These are phyloP conservation scores for Tylopilus rubrobrunneus DNA, from an alignment of 768 basidiomycete genomes.

Conservation along the genomic window DNA sequence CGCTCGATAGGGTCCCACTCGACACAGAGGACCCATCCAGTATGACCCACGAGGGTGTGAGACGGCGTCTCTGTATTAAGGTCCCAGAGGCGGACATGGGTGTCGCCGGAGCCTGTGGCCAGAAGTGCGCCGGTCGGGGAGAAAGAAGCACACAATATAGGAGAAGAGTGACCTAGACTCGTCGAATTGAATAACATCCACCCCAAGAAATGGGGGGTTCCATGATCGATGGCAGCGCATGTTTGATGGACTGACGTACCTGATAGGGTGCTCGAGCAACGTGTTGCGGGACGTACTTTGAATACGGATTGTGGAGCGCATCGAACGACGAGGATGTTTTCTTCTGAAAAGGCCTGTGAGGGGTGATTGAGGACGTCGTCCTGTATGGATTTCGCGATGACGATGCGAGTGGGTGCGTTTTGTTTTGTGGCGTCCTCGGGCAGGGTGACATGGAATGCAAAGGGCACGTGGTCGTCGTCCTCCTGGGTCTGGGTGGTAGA, in stretches of 20 bases:
- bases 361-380: constrained; percentile 74
- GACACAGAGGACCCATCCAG: constrained; percentile 94
- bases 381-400: constrained; percentile 81
- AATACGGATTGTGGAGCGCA: constrained; percentile 97
- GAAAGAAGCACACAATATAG: constrained; percentile 93
- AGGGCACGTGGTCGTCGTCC: constrained; percentile 88
- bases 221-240: constrained; percentile 3
- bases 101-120: constrained; percentile 95
- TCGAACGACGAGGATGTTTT: constrained; percentile 83
- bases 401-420: constrained; percentile 66
- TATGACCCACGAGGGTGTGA: constrained; percentile 81
- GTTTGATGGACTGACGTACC: constrained; percentile 42
- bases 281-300: constrained; percentile 86
- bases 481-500: constrained; percentile 20
- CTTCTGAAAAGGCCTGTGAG: constrained; percentile 69
- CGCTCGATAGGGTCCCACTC: constrained; percentile 97
- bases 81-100: constrained; percentile 91
- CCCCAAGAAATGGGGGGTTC: background rate
- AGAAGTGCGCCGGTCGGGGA: constrained; percentile 90
- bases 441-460: constrained; percentile 80
- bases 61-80: constrained; percentile 90
- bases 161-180: constrained; percentile 75
- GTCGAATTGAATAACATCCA: constrained; percentile 3
- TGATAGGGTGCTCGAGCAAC: constrained; percentile 90
- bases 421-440: constrained; percentile 52